Evolutionary conservation across 176 grass and related monocot species (phyloP).

Genomic region (Rhipidocladum racemiflorum): DNA sequence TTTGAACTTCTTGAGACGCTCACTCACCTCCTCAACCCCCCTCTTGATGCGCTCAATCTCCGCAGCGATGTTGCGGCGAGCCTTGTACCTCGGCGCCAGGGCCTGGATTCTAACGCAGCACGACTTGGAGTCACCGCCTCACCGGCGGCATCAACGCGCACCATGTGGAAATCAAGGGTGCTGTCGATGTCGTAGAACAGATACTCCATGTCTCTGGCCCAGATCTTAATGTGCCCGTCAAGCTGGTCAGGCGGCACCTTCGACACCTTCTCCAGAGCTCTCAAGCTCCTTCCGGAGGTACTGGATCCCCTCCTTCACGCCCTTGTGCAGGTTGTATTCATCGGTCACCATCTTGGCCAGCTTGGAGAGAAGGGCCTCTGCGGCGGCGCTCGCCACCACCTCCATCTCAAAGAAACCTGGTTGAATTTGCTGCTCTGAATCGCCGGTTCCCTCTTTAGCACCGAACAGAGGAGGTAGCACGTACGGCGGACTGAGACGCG

Average conservation of each 20-base stretch:
- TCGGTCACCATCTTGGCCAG: not conserved
- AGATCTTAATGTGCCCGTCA: not conserved
- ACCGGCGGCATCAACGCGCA: not conserved
- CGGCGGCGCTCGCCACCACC: too few relatives aligned
- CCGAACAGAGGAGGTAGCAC: too few relatives aligned
- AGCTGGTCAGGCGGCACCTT: not conserved
- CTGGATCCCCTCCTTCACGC: not conserved
- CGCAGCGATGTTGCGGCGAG: not conserved
- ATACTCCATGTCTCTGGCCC: not conserved
- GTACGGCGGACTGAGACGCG: too few relatives aligned
- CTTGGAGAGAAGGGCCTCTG: too few relatives aligned
- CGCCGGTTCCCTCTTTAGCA: too few relatives aligned
- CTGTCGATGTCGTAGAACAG: not conserved
- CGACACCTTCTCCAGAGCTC: not conserved
- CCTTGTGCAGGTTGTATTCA: not conserved
- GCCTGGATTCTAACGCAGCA: not conserved
- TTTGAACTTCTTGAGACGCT: not conserved
- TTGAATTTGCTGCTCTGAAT: too few relatives aligned
- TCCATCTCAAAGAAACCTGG: too few relatives aligned
- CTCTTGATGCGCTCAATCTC: slow-evolving; percentile 7
- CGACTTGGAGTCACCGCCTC: not conserved
- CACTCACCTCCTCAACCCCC: not conserved
- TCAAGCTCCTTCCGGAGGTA: not conserved
- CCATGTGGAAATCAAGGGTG: not conserved
- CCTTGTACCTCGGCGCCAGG: not conserved